Evolutionary conservation across 2,329 filamentous ascomycete species (phyloP).

Genomic region (Trichoderma afroharzianum): DNA sequence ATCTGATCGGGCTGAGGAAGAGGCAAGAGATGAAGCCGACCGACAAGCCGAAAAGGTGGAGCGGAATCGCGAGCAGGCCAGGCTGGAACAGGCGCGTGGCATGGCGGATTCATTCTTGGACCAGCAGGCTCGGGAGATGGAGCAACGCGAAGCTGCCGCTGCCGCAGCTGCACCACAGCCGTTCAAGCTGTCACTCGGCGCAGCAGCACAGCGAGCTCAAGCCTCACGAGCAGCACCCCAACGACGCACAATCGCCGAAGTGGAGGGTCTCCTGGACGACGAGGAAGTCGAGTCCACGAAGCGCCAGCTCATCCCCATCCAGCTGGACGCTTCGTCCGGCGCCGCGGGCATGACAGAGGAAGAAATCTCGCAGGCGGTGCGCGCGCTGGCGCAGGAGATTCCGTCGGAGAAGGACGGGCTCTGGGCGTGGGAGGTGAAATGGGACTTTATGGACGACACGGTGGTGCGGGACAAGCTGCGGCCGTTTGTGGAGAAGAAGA

Average conservation of each 20-base stretch:
- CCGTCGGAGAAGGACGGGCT: constrained; percentile 80
- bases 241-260: constrained; percentile 82
- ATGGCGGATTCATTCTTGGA: constrained; percentile 91
- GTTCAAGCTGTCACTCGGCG: constrained; percentile 91
- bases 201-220: constrained; percentile 71
- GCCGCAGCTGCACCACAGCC: constrained; percentile 60
- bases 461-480: constrained; percentile 81
- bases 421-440: constrained; percentile 90
- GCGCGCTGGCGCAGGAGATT: constrained; percentile 83
- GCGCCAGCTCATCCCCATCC: constrained; percentile 76
- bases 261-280: constrained; percentile 91
- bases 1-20: constrained; percentile 69
- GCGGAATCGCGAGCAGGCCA: constrained; percentile 61
- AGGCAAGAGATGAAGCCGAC: constrained; percentile 76
- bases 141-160: constrained; percentile 39
- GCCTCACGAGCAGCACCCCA: constrained; percentile 53
- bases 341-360: constrained; percentile 71
- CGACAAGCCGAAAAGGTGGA: constrained; percentile 75
- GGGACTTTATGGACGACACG: constrained; percentile 82
- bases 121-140: constrained; percentile 75
- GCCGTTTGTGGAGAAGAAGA: constrained; percentile 97
- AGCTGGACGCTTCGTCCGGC: constrained; percentile 68
- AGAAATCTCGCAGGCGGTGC: constrained; percentile 77
- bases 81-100: constrained; percentile 73
- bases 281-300: constrained; percentile 76